These are phyloP conservation scores for Beverwykella pulmonaria DNA, from an alignment of 495 filamentous ascomycete species.

Conservation along the genomic window DNA sequence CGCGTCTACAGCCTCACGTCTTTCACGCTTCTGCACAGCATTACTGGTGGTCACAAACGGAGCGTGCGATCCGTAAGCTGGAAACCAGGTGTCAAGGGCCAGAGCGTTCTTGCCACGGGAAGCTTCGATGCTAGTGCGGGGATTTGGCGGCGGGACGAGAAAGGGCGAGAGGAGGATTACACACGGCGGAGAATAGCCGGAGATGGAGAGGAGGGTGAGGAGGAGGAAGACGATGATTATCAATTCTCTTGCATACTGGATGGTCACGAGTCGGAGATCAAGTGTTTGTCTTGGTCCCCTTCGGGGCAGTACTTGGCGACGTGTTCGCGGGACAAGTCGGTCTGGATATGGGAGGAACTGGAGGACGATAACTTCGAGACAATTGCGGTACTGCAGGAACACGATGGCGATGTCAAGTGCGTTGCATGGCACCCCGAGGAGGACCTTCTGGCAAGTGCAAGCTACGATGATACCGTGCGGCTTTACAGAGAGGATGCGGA, in stretches of 20 bases:
- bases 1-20: constrained; percentile 84
- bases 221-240: constrained; percentile 74
- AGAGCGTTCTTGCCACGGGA: constrained; percentile 82
- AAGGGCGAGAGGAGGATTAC: constrained; percentile 46
- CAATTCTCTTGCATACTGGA: constrained; percentile 83
- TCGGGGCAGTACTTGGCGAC: constrained; percentile 83
- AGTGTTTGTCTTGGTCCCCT: constrained; percentile 75
- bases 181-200: constrained; percentile 30
- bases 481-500: constrained; percentile 88
- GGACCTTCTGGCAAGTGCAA: constrained; percentile 77
- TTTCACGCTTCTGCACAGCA: constrained; percentile 73
- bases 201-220: constrained; percentile 40
- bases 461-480: constrained; percentile 89
- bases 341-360: constrained; percentile 99
- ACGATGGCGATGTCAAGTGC: constrained; percentile 91
- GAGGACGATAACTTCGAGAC: constrained; percentile 95
- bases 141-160: constrained; percentile 75
- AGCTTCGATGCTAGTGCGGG: constrained; percentile 89
- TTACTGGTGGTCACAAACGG: constrained; percentile 87
- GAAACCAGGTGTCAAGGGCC: constrained; percentile 67
- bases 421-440: constrained; percentile 87
- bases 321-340: constrained; percentile 85
- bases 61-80: constrained; percentile 79
- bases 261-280: constrained; percentile 93
- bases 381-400: constrained; percentile 88